Evolutionary conservation across 768 basidiomycete species (phyloP).

Genomic region (Termitomyces sp.): DNA sequence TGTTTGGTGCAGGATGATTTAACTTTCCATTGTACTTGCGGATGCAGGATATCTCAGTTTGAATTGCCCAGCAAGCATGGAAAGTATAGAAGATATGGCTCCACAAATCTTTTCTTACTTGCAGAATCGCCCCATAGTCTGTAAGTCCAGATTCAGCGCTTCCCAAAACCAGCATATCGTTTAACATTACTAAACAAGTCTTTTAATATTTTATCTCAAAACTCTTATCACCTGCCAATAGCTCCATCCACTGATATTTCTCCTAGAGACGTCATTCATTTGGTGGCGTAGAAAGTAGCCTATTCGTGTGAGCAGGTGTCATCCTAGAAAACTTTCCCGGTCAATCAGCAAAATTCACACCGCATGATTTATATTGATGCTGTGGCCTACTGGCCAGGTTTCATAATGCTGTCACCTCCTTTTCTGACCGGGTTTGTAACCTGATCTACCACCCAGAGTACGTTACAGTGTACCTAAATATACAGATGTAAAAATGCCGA

Average conservation of each 20-base stretch:
- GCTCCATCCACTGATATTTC: neutral
- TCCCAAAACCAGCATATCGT: neutral
- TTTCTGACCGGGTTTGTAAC: no score
- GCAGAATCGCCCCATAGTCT: neutral
- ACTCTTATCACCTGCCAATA: neutral
- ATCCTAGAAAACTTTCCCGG: neutral
- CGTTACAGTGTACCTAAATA: neutral
- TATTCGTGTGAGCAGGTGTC: neutral
- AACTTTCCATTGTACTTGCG: neutral
- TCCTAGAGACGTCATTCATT: neutral
- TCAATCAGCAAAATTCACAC: slow-evolving; percentile 1
- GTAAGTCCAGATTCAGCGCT: neutral
- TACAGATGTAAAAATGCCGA: neutral
- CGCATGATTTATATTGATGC: neutral
- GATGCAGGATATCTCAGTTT: neutral
- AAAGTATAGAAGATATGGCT: neutral
- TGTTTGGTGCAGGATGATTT: neutral
- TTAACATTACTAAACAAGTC: neutral
- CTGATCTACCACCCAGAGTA: neutral
- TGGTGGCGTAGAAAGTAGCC: slow-evolving; percentile 8
- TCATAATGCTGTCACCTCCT: neutral
- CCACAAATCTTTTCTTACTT: neutral
- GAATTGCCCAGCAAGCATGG: neutral
- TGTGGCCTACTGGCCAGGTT: neutral
- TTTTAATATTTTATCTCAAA: no score